Evolutionary conservation across 257 asterid species (phyloP).

Genomic region (Asclepias syriaca): DNA sequence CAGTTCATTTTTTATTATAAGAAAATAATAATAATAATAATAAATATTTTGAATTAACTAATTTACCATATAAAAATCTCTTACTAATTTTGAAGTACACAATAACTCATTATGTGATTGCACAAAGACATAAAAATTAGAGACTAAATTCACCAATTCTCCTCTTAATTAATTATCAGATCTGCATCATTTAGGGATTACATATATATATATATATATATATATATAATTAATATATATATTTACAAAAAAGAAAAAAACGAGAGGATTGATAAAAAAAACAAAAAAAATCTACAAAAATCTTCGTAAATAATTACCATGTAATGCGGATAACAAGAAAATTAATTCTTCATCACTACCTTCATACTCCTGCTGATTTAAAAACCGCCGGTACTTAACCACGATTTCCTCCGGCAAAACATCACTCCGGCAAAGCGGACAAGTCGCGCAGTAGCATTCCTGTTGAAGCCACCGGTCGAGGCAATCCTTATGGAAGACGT

Average conservation of each 20-base stretch:
- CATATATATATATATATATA: not conserved
- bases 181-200: no score
- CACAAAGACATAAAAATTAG: no score
- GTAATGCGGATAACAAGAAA: slow-evolving; percentile 40
- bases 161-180: no score
- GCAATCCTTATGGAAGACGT: slow-evolving; percentile 55
- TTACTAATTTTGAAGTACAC: no score
- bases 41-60: no score
- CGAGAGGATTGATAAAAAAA: not conserved
- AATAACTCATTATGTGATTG: no score
- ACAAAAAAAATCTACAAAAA: slow-evolving; percentile 20
- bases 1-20: no score
- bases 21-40: no score
- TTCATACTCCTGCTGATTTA: slow-evolving; percentile 16
- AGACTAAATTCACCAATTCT: no score
- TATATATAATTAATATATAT: not conserved
- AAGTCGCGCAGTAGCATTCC: slow-evolving; percentile 34
- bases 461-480: slow-evolving; percentile 64
- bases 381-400: slow-evolving; percentile 18
- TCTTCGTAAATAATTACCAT: slow-evolving; percentile 39
- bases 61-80: no score
- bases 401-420: slow-evolving; percentile 46
- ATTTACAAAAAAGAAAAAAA: not conserved
- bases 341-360: slow-evolving; percentile 47
- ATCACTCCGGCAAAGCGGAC: slow-evolving; percentile 57